Evolutionary conservation across 2,329 filamentous ascomycete genomes (phyloP), one percentile per base, ranked within the genome.

Genomic region (Chaetomiaceae sp.): DNA sequence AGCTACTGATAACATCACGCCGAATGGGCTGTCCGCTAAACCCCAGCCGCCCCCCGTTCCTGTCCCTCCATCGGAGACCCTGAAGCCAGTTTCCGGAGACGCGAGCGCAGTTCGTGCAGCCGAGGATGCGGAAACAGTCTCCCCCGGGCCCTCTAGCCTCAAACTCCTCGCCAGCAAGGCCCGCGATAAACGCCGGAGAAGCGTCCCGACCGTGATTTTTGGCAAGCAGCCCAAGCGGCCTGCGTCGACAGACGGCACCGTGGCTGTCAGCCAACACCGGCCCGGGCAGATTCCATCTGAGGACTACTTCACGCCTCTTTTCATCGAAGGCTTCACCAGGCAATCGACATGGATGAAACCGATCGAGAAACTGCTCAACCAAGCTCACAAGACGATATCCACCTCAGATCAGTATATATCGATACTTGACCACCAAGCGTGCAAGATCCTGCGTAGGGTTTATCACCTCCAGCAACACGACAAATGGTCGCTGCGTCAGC

Each of bases 391-490:
- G 66, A 95, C 90, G 0, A 74, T 97, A 10, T 90, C 86, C 2
- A 97, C 92, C 0, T 76, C 85, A 1, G 91, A 96, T 63, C 85
- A 91, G 44, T 84, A 89, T 51, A 80, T 95, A 1, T 86, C 89
- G 38, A 82, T 95, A 35, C 82, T 89, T 43, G 91, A 97, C 61
- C 84, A 86, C 51, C 89, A 95, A 66, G 89, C 95, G 46, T 93
- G 89, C 62, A 85, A 89, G 50, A 87, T 96, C 25, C 69, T 97
- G 4, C 84, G 89, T 50, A 78, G 89, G 13, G 89, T 99, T 2
- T 96, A 96, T 64, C 84, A 92, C 55, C 74, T 97, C 21, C 93
- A 99, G 63, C 89, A 92, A 62, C 83, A 86, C 27, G 90, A 95
- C 60, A 86, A 92, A 62, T 97, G 93, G 92, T 93, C 91, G 5